Percentiles rank a stretch among this genome's conserved stretches.
These are phyloP conservation scores for Tylopilus sp. DNA, from an alignment of 768 basidiomycete genomes.

Conservation along the genomic window DNA sequence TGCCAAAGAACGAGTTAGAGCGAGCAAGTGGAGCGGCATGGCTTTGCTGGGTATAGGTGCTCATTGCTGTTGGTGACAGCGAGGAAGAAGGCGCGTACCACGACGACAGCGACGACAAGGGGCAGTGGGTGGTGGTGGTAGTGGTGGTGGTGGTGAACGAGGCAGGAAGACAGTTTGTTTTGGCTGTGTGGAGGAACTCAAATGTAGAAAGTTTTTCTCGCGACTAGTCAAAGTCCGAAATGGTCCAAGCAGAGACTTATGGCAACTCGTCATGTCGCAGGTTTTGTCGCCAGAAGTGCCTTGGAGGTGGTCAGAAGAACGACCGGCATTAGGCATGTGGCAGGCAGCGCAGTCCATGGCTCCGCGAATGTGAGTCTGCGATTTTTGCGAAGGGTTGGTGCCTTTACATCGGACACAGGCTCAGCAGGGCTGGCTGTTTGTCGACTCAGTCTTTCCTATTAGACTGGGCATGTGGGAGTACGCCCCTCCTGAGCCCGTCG, in stretches of 20 bases:
- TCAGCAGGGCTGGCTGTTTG: slow-evolving; percentile 60
- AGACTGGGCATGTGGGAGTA: slow-evolving; percentile 72
- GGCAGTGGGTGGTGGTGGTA: slow-evolving; percentile 15
- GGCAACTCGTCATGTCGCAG: slow-evolving; percentile 14
- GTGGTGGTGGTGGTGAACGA: slow-evolving; percentile 19
- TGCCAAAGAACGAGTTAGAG: slow-evolving; percentile 56
- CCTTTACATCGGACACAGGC: slow-evolving; percentile 10
- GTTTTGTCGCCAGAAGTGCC: background rate
- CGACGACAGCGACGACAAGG: too few relatives aligned
- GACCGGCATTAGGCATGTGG: slow-evolving; percentile 2
- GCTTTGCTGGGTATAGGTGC: slow-evolving; percentile 26
- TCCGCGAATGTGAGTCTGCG: slow-evolving; percentile 18
- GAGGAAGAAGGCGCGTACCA: slow-evolving; percentile 20
- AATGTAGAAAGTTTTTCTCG: slow-evolving; percentile 16
- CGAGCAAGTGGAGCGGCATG: slow-evolving; percentile 41
- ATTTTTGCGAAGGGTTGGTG: slow-evolving; percentile 10
- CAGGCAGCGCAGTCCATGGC: slow-evolving; percentile 2
- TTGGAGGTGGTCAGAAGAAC: background rate
- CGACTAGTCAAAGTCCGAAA: background rate
- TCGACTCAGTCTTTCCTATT: slow-evolving; percentile 78
- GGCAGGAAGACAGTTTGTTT: slow-evolving; percentile 23
- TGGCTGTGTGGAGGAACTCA: background rate
- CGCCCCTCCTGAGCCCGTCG: slow-evolving; percentile 25
- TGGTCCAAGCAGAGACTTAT: slow-evolving; percentile 6
- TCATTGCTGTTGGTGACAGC: slow-evolving; percentile 24